Evolutionary conservation across 768 basidiomycete genomes (phyloP).

Genomic region (Fomitopsis pulvina): DNA sequence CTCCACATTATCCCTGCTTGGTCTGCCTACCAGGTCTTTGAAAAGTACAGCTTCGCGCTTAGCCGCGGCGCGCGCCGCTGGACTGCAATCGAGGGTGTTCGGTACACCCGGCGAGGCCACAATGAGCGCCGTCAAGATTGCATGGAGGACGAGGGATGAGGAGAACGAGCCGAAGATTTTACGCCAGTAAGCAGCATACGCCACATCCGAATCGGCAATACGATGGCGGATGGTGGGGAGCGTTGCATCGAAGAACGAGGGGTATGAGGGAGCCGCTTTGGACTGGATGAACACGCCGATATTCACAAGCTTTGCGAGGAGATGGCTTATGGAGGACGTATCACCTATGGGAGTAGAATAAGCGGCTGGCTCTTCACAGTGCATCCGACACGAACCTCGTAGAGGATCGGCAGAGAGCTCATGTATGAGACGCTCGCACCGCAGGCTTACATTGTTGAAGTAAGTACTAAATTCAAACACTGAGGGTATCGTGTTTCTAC

Average conservation of each 20-base stretch:
- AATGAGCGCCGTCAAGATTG: slow-evolving; percentile 55
- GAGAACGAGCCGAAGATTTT: slow-evolving; percentile 39
- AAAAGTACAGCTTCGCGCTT: slow-evolving; percentile 53
- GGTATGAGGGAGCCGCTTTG: slow-evolving; percentile 45
- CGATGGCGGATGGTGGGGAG: slow-evolving; percentile 43
- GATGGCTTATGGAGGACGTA: slow-evolving; percentile 39
- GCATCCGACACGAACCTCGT: slow-evolving; percentile 33
- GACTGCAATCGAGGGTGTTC: slow-evolving; percentile 25
- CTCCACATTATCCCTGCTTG: slow-evolving; percentile 37
- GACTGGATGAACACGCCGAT: slow-evolving; percentile 57
- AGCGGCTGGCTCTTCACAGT: slow-evolving; percentile 3
- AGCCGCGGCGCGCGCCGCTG: slow-evolving; percentile 33
- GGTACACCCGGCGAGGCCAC: slow-evolving; percentile 33
- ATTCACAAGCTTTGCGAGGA: slow-evolving; percentile 62
- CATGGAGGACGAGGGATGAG: slow-evolving; percentile 46
- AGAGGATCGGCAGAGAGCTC: slow-evolving; percentile 31
- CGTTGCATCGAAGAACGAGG: slow-evolving; percentile 60
- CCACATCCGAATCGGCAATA: slow-evolving; percentile 21
- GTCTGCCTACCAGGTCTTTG: slow-evolving; percentile 42
- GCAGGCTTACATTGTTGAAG: slow-evolving; percentile 43
- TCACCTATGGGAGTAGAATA: slow-evolving; percentile 24
- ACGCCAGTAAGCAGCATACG: slow-evolving; percentile 48
- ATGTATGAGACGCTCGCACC: slow-evolving; percentile 46
- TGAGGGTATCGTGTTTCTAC: slow-evolving; percentile 34
- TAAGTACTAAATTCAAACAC: slow-evolving; percentile 51